These are phyloP conservation scores for Cercophora newfieldiana DNA, from an alignment of 495 filamentous ascomycete species.

Conservation along the genomic window DNA sequence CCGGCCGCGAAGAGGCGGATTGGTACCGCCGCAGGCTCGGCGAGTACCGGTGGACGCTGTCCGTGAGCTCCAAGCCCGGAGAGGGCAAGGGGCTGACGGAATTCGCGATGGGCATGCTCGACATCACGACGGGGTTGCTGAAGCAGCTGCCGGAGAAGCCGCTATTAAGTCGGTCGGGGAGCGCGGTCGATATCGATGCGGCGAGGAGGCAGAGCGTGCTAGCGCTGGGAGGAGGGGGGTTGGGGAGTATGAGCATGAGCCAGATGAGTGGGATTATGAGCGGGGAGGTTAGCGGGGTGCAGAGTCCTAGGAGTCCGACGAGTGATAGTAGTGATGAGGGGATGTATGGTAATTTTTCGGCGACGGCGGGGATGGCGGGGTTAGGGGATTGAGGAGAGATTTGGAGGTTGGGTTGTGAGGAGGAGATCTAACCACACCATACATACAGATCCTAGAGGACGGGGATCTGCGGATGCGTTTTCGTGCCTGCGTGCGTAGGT, in stretches of 20 bases:
- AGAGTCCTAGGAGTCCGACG: conserved; percentile 44
- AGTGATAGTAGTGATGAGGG: conserved; percentile 52
- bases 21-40: conserved; percentile 84
- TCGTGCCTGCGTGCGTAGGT: background rate
- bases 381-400: conserved; percentile 30
- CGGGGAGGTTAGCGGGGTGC: conserved; percentile 43
- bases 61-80: conserved; percentile 78
- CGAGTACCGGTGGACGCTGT: conserved; percentile 93
- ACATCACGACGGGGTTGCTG: conserved; percentile 57
- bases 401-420: background rate
- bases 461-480: background rate
- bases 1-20: conserved; percentile 86
- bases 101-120: conserved; percentile 72
- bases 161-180: conserved; percentile 45
- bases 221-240: conserved; percentile 24
- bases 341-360: conserved; percentile 53
- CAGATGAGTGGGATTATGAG: conserved; percentile 30
- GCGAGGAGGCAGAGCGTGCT: conserved; percentile 42
- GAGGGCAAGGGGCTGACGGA: conserved; percentile 64
- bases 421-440: background rate
- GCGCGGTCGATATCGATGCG: conserved; percentile 44
- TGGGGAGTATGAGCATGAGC: conserved; percentile 16
- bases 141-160: conserved; percentile 60
- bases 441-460: too few species aligned
- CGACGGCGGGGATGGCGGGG: conserved; percentile 42